These are phyloP conservation scores for Cinnamomum micranthum DNA, from an alignment of 164 flowering plant genomes.

Conservation along the genomic window DNA sequence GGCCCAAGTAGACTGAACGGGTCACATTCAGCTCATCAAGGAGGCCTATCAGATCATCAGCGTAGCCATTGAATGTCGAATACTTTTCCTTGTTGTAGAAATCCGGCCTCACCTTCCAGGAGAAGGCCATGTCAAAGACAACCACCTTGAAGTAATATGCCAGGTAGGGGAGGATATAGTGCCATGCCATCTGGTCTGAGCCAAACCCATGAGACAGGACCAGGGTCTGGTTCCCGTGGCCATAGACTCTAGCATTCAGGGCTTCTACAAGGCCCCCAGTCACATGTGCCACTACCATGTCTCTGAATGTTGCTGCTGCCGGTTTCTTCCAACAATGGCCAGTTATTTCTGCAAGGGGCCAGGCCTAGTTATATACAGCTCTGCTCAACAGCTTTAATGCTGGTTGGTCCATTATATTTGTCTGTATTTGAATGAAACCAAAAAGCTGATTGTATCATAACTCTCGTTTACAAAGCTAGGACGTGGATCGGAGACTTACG, in stretches of 20 bases:
- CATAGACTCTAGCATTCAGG: conserved; percentile 27
- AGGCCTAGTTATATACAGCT: neutral
- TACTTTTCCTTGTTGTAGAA: conserved; percentile 22
- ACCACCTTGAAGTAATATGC: conserved; percentile 30
- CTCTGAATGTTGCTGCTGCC: neutral
- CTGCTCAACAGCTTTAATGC: neutral
- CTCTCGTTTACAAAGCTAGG: too few species aligned
- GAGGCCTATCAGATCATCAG: conserved; percentile 23
- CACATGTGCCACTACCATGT: neutral
- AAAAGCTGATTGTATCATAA: too few species aligned
- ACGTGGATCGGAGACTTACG: too few species aligned
- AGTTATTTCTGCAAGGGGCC: neutral
- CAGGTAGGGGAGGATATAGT: conserved; percentile 29
- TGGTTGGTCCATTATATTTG: neutral
- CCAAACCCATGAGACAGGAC: conserved; percentile 46
- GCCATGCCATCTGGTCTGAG: conserved; percentile 35
- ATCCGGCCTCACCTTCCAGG: conserved; percentile 19
- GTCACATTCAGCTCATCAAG: conserved; percentile 29
- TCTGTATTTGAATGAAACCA: too few species aligned
- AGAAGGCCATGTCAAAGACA: conserved; percentile 32
- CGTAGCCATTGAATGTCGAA: conserved; percentile 22
- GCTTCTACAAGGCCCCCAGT: conserved; percentile 24
- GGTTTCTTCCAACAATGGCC: neutral
- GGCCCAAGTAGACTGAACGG: conserved; percentile 28
- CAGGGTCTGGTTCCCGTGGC: conserved; percentile 25